Conservation (phyloP, 805 yeast genomes). For the Teunomyces kruisii region DNA sequence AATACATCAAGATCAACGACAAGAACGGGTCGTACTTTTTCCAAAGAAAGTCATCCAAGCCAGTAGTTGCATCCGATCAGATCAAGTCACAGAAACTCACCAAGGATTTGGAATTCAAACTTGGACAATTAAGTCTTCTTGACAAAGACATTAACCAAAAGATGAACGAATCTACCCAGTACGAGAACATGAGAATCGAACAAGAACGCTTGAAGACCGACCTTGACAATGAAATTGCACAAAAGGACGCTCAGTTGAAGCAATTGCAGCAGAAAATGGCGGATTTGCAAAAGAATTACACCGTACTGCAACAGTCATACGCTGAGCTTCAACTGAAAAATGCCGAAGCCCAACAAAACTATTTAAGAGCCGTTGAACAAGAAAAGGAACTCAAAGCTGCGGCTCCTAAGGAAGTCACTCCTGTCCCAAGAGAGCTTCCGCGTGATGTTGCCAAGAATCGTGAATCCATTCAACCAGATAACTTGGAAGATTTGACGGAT, state of each 20-base stretch:
- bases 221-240: constrained; percentile 20
- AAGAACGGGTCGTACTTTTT: constrained; percentile 28
- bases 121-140: constrained; percentile 20
- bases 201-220: constrained; percentile 21
- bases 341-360: background rate
- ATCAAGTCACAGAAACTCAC: background rate
- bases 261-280: constrained; percentile 6
- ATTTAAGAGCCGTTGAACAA: no score
- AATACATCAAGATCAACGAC: constrained; percentile 50
- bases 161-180: constrained; percentile 14
- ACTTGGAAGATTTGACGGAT: constrained; percentile 36
- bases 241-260: constrained; percentile 15
- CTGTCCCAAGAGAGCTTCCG: constrained; percentile 7
- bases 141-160: constrained; percentile 18
- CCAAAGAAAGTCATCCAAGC: constrained; percentile 14
- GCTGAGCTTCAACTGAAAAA: constrained; percentile 1
- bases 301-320: background rate
- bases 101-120: constrained; percentile 17
- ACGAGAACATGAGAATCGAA: constrained; percentile 19
- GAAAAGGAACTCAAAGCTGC: background rate
- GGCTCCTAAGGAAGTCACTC: background rate
- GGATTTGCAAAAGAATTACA: background rate
- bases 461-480: constrained; percentile 12
- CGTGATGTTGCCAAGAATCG: background rate
- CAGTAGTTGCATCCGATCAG: background rate